A percentile compares a stretch with the other conserved stretches of the same genome.
phyloP scores from a whole-genome alignment of 148 eudicot species.

The Rhododendron vialii region DNA sequence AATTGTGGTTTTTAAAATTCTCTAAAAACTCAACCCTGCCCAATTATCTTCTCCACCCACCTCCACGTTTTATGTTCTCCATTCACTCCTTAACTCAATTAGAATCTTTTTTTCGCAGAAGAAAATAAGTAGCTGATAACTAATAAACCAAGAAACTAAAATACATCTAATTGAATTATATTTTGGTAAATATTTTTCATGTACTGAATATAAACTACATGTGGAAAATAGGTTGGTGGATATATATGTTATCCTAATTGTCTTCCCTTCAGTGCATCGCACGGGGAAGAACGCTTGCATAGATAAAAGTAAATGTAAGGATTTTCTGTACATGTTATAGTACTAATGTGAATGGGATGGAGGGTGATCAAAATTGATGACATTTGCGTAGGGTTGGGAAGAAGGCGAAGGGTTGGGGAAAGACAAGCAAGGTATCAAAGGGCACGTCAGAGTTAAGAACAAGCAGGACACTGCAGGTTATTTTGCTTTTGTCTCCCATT shows the following conservation, averaged over 20 bases:
- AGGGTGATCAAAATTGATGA: background rate
- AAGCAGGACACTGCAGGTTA: conserved; percentile 74
- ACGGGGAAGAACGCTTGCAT: background rate
- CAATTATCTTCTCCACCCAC: background rate
- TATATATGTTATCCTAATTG: background rate
- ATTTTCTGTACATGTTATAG: background rate
- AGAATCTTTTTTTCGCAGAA: background rate
- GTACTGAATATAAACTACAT: background rate
- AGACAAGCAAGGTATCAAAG: conserved; percentile 98
- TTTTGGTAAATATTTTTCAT: background rate
- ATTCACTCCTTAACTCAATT: background rate
- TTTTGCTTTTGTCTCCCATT: background rate
- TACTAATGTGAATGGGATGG: background rate
- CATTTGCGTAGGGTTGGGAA: conserved; percentile 77
- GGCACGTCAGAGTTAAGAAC: conserved; percentile 83
- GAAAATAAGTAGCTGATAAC: background rate
- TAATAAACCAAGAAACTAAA: background rate
- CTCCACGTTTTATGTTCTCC: background rate
- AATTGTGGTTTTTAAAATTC: background rate
- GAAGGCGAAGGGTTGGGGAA: conserved; percentile 99
- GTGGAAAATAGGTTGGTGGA: background rate
- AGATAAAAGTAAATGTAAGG: background rate
- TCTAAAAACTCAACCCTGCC: background rate
- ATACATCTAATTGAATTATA: no score
- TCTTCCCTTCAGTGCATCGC: background rate